Percentiles rank a stretch among this genome's conserved stretches.
phyloP scores from a whole-genome alignment of 1,284 basidiomycete genomes.

The Sporisorium graminicola region DNA sequence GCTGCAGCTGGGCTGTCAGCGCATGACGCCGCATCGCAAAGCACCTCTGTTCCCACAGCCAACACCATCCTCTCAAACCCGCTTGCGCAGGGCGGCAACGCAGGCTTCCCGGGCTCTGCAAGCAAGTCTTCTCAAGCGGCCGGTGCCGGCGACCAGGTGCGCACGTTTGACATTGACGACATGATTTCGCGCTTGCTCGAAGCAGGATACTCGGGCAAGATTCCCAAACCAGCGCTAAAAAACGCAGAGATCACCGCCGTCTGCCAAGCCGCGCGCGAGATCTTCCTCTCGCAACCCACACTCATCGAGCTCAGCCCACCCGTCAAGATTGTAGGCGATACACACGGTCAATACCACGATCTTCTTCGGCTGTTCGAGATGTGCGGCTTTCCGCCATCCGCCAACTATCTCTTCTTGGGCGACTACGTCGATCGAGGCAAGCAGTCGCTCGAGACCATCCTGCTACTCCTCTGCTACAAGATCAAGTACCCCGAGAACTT shows the following conservation, averaged over 20 bases:
- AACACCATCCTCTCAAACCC: constrained; percentile 56
- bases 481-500: constrained; percentile 99
- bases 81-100: constrained; percentile 34
- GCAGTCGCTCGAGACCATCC: constrained; percentile 97
- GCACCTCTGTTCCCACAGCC: constrained; percentile 32
- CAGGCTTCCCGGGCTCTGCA: constrained; percentile 32
- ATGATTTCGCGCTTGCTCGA: constrained; percentile 97
- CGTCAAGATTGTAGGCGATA: constrained; percentile 99
- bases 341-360: constrained; percentile 98
- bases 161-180: constrained; percentile 91
- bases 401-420: constrained; percentile 98
- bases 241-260: constrained; percentile 95
- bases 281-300: constrained; percentile 96
- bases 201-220: constrained; percentile 97
- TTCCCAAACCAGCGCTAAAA: constrained; percentile 96
- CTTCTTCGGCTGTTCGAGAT: constrained; percentile 98
- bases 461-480: constrained; percentile 96
- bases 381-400: constrained; percentile 97
- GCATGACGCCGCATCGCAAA: constrained; percentile 30
- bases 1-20: constrained; percentile 19
- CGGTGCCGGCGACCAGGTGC: constrained; percentile 56
- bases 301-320: constrained; percentile 97
- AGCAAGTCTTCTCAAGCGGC: constrained; percentile 42
- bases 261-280: constrained; percentile 95
- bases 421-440: constrained; percentile 99